Evolutionary conservation across 1,139 yeast genomes (phyloP), one percentile per base, ranked within the genome.

Genomic region (Pichia sp.): DNA sequence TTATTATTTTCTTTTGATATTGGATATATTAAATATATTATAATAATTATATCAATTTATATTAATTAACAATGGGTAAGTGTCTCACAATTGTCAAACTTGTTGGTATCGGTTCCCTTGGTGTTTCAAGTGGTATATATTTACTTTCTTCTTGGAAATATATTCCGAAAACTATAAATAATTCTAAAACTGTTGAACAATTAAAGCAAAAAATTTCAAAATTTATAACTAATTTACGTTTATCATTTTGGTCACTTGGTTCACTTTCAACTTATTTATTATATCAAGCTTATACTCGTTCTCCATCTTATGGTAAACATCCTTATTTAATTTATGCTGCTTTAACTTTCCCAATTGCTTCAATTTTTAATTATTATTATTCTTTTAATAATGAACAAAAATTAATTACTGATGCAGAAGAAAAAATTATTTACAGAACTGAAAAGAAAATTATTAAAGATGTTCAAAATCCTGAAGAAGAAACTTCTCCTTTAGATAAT

Each of bases 251-350:
- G 28, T 34, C 66, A 2, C 65, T 75, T 45, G 72, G 75, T 29
- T 63, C 70, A 2, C 44, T 74, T 30, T 66, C 78, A 4, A 53
- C 76, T 3, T 62, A 65, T 32, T 59, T 73, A 49, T 74, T 78
- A 50, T 58, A 66, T 36, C 56, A 71, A 55, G 79, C 78, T 11
- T 78, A 66, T 57, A 60, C 58, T 32, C 63, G 65, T 51, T 70
- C 81, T 9, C 69, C 76, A 9, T 54, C 63, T 7, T 60, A 67
- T 46, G 81, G 72, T 40, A 73, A 73, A 57, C 83, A 78, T 62
- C 83, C 83, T 7, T 78, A 78, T 58, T 71, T 78, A 58, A 58
- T 78, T 36, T 78, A 78, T 58, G 69, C 81, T n/a, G 75, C 79
- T n/a, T 47, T 76, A 28, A 76, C 78, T 25, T 73, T 74, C 35